These are phyloP conservation scores for Colletotrichum musae DNA, from an alignment of 2,329 filamentous ascomycete species.

Conservation along the genomic window DNA sequence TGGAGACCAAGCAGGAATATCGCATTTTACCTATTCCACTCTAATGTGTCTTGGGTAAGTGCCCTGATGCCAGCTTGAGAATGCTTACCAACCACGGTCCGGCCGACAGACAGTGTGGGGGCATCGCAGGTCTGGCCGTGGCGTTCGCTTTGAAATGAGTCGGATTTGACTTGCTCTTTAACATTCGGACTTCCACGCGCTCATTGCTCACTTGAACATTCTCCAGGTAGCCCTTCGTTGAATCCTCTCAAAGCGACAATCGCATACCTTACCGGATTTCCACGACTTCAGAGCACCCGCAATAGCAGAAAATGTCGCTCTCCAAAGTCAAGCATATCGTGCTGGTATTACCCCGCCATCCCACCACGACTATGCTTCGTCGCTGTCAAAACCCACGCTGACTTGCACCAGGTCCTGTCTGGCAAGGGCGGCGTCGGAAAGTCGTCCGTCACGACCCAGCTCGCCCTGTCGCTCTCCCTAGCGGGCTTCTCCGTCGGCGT, in stretches of 20 bases:
- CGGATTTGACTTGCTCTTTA: conserved; percentile 19
- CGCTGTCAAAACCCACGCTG: background rate
- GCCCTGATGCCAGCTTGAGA: background rate
- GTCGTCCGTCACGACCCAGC: conserved; percentile 96
- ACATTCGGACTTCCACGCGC: background rate
- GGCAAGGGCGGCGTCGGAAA: conserved; percentile 99
- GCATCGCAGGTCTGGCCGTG: conserved; percentile 15
- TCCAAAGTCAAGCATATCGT: conserved; percentile 82
- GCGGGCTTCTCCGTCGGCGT: conserved; percentile 93
- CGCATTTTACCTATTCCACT: too few relatives aligned
- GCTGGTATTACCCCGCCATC: conserved; percentile 66
- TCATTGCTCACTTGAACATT: too few relatives aligned
- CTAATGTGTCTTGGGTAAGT: background rate
- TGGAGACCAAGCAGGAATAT: background rate
- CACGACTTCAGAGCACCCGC: background rate
- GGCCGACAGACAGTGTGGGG: conserved; percentile 20
- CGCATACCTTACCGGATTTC: too few relatives aligned
- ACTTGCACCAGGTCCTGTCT: conserved; percentile 77
- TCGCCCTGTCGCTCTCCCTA: conserved; percentile 89
- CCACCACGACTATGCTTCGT: conserved; percentile 3
- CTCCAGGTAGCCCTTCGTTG: too few relatives aligned
- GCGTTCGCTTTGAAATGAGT: conserved; percentile 27
- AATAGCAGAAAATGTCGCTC: conserved; percentile 68
- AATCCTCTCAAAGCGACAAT: too few relatives aligned
- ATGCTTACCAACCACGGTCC: conserved; percentile 35